Percentiles rank a stretch among this genome's conserved stretches.
These are phyloP conservation scores for Vitis hybrid DNA, from an alignment of 177 flowering plant species.

Conservation along the genomic window DNA sequence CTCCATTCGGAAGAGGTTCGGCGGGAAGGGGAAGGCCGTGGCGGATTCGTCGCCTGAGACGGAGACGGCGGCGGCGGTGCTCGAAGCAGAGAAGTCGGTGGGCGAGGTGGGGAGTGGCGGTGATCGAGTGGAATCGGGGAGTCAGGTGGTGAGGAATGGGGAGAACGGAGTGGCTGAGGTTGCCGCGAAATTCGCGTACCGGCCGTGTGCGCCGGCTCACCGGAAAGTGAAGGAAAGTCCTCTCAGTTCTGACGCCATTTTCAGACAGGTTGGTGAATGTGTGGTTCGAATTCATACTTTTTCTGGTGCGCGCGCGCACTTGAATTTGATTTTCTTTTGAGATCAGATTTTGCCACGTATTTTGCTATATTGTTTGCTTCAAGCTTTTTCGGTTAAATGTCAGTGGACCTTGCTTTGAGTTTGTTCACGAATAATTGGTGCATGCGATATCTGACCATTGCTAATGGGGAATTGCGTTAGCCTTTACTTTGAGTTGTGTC, in stretches of 20 bases:
- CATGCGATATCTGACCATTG: too few species aligned
- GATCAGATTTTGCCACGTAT: too few species aligned
- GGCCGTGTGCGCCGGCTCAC: slow-evolving; percentile 83
- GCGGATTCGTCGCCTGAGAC: background rate
- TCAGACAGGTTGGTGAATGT: slow-evolving; percentile 58
- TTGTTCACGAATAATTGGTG: too few species aligned
- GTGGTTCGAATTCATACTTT: too few species aligned
- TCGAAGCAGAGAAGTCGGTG: background rate
- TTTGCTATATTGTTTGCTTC: too few species aligned
- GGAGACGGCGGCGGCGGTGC: background rate
- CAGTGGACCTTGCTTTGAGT: too few species aligned
- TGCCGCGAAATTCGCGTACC: slow-evolving; percentile 42
- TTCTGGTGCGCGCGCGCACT: too few species aligned
- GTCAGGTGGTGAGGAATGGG: slow-evolving; percentile 6
- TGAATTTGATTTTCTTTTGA: too few species aligned
- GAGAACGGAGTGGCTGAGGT: slow-evolving; percentile 16
- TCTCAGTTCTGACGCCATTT: slow-evolving; percentile 87
- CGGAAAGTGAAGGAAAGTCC: slow-evolving; percentile 76
- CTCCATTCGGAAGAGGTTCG: slow-evolving; percentile 23
- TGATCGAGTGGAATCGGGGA: background rate
- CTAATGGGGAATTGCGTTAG: too few species aligned
- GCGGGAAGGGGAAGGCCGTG: background rate
- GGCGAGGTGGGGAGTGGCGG: slow-evolving; percentile 15
- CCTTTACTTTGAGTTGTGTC: too few species aligned
- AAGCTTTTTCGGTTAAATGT: too few species aligned